Percentiles rank a stretch among this genome's conserved stretches.
Evolutionary conservation across 345 rosid species (phyloP).

Genomic region (Linum trigynum): DNA sequence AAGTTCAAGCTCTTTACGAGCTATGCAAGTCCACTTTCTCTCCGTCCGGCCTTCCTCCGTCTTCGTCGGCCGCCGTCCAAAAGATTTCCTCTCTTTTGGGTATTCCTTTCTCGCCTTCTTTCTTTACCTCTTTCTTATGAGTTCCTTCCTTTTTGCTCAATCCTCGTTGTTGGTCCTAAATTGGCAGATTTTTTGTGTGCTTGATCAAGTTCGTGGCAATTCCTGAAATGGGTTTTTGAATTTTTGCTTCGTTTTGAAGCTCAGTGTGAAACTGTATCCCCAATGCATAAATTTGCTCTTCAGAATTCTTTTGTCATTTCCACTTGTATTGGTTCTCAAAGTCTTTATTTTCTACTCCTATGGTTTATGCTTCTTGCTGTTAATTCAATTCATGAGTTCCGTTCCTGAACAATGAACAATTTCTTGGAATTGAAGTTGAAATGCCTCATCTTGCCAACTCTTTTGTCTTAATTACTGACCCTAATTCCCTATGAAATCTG

Average conservation of each 20-base stretch:
- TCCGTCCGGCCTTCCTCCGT: slow-evolving; percentile 40
- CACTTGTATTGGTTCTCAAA: not conserved
- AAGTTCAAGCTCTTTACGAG: slow-evolving; percentile 59
- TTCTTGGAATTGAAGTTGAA: not conserved
- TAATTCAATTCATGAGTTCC: not conserved
- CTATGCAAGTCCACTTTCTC: slow-evolving; percentile 50
- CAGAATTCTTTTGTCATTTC: not conserved
- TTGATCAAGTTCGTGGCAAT: slow-evolving; percentile 8
- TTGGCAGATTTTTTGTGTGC: not conserved
- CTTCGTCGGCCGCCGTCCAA: slow-evolving; percentile 37
- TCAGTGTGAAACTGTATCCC: not conserved
- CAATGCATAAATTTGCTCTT: not conserved
- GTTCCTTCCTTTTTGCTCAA: not conserved
- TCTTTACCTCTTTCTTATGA: slow-evolving; percentile 2
- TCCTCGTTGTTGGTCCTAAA: not conserved
- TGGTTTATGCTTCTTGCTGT: not conserved
- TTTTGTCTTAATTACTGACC: not conserved
- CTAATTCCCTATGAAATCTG: slow-evolving; percentile 4
- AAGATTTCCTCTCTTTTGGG: slow-evolving; percentile 64
- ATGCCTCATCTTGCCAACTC: not conserved
- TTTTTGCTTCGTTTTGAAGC: slow-evolving; percentile 16
- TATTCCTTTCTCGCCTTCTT: slow-evolving; percentile 16
- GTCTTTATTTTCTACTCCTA: not conserved
- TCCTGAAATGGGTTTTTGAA: slow-evolving; percentile 8
- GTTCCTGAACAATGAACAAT: not conserved